Conservation (phyloP, 1,284 basidiomycete genomes). For the Mycena sp. region DNA sequence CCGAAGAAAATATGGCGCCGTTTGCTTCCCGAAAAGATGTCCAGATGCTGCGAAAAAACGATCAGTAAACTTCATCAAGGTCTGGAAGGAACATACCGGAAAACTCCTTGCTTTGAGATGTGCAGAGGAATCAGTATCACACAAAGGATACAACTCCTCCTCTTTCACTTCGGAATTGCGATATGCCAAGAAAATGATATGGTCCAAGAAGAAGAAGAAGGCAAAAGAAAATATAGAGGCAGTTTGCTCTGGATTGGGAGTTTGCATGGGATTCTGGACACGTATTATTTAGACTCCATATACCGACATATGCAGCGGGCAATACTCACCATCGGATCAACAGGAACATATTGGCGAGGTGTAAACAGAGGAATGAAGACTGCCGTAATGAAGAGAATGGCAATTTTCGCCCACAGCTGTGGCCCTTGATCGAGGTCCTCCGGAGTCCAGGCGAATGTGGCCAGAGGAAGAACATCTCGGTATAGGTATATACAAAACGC, state of each 20-base stretch:
- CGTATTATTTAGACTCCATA: neutral
- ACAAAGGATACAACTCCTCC: conserved; percentile 62
- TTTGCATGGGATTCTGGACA: conserved; percentile 44
- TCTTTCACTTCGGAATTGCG: conserved; percentile 52
- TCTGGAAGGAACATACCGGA: conserved; percentile 39
- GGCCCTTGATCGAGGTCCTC: conserved; percentile 43
- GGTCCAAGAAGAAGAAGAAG: conserved; percentile 68
- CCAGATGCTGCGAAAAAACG: conserved; percentile 47
- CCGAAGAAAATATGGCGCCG: conserved; percentile 48
- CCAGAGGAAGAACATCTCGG: conserved; percentile 72
- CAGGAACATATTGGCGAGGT: conserved; percentile 55
- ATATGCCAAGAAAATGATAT: conserved; percentile 57
- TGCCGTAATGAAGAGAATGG: conserved; percentile 43
- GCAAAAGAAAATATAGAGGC: conserved; percentile 64
- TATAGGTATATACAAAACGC: conserved; percentile 59
- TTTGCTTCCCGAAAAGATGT: conserved; percentile 46
- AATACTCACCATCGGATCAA: conserved; percentile 52
- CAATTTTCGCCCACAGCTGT: conserved; percentile 50
- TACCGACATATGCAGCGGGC: neutral
- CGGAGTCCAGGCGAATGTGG: conserved; percentile 53
- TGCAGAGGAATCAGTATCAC: conserved; percentile 62
- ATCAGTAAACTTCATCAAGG: conserved; percentile 34
- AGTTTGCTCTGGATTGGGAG: conserved; percentile 72
- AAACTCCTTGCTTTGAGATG: conserved; percentile 49
- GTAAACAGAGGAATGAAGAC: conserved; percentile 50